Evolutionary conservation across 2,329 filamentous ascomycete genomes (phyloP).

Genomic region (Gremmenia infestans): DNA sequence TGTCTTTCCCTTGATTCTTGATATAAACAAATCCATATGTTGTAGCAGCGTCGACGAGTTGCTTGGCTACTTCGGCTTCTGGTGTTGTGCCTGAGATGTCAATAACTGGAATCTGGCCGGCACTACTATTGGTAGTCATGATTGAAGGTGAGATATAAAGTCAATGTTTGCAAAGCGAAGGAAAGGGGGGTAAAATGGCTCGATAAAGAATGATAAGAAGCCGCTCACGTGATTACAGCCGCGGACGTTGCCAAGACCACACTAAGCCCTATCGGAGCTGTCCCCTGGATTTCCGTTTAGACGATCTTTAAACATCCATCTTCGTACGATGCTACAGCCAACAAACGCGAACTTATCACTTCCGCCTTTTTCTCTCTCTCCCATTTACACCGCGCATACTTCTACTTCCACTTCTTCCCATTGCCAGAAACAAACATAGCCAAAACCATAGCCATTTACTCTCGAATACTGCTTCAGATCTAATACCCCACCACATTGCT

Average conservation of each 20-base stretch:
- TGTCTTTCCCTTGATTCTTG: constrained; percentile 65
- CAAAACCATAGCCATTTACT: no score
- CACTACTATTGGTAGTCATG: not conserved
- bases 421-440: no score
- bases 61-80: constrained; percentile 54
- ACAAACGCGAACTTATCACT: no score
- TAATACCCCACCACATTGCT: no score
- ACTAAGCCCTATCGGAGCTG: not conserved
- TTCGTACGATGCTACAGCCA: no score
- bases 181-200: no score
- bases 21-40: constrained; percentile 89
- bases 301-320: no score
- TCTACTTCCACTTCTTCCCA: no score
- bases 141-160: not conserved
- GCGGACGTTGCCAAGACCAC: not conserved
- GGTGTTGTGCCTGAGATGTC: constrained; percentile 62
- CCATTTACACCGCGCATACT: no score
- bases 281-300: not conserved
- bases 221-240: not conserved
- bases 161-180: not conserved
- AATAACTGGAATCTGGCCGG: constrained; percentile 65
- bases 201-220: not conserved
- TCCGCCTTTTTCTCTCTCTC: no score
- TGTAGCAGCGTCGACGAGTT: constrained; percentile 73
- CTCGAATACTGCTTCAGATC: no score